phyloP scores from a whole-genome alignment of 768 basidiomycete species.

The Filobasidium floriforme region DNA sequence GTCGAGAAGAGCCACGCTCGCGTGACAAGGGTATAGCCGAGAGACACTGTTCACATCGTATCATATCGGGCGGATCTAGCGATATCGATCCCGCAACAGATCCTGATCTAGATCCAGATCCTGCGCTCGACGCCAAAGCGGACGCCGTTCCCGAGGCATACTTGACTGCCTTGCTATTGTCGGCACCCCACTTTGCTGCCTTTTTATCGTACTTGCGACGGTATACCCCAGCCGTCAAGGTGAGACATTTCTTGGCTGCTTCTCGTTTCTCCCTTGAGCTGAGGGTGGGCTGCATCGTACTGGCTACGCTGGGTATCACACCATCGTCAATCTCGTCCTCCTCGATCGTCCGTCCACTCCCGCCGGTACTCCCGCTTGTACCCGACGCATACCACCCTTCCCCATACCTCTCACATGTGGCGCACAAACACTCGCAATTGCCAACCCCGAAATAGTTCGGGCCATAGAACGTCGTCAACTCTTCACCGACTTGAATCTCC shows the following conservation, averaged over 20 bases:
- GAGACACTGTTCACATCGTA: slow-evolving; percentile 33
- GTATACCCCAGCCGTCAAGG: background rate
- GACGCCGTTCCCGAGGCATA: background rate
- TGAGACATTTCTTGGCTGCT: background rate
- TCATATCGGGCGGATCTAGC: slow-evolving; percentile 36
- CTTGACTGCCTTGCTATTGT: too few relatives aligned
- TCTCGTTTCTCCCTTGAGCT: background rate
- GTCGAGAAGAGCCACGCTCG: too few relatives aligned
- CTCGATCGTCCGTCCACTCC: too few relatives aligned
- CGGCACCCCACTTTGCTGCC: background rate
- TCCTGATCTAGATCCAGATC: too few relatives aligned
- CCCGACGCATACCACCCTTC: slow-evolving; percentile 30
- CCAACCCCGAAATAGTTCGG: slow-evolving; percentile 13
- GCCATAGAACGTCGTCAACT: slow-evolving; percentile 40
- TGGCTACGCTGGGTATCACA: too few relatives aligned
- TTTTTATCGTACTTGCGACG: background rate
- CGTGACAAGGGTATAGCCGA: slow-evolving; percentile 2
- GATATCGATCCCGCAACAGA: too few relatives aligned
- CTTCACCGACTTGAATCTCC: slow-evolving; percentile 38
- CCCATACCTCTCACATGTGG: slow-evolving; percentile 27
- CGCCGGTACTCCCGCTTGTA: too few relatives aligned
- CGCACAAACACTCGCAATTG: slow-evolving; percentile 15
- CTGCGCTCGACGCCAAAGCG: background rate
- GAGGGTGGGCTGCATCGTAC: too few relatives aligned
- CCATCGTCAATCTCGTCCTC: too few relatives aligned